Conservation (phyloP, 352 stramenopile genomes). For the Phytophthora tentaculata region DNA sequence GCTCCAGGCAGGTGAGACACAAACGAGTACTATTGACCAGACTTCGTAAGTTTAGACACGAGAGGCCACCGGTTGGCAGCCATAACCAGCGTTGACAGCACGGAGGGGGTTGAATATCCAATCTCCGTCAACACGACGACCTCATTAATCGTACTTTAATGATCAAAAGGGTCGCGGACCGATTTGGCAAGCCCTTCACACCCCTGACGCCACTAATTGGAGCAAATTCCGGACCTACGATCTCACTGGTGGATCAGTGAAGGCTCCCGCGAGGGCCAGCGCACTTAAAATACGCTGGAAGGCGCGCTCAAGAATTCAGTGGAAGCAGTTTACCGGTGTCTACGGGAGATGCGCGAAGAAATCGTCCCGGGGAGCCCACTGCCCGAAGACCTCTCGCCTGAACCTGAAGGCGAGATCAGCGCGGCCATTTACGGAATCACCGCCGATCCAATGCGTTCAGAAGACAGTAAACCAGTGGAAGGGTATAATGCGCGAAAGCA, state of each 20-base stretch:
- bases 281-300: slow-evolving; percentile 3
- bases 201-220: background rate
- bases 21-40: background rate
- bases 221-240: slow-evolving; percentile 1
- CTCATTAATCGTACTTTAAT: background rate
- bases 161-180: background rate
- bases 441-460: too few relatives aligned
- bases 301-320: background rate
- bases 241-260: background rate
- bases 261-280: background rate
- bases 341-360: slow-evolving; percentile 1
- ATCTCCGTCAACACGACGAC: background rate
- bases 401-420: background rate
- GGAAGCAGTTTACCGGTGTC: background rate
- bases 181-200: background rate
- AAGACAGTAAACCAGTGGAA: too few relatives aligned
- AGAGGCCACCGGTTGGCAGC: background rate
- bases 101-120: background rate
- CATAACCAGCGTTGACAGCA: background rate
- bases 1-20: background rate
- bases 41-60: background rate
- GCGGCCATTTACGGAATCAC: too few relatives aligned
- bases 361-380: slow-evolving; percentile 1
- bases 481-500: background rate
- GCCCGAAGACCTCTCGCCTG: background rate